Evolutionary conservation across 441 rosid species (phyloP).

Genomic region (Jatropha podagrica): DNA sequence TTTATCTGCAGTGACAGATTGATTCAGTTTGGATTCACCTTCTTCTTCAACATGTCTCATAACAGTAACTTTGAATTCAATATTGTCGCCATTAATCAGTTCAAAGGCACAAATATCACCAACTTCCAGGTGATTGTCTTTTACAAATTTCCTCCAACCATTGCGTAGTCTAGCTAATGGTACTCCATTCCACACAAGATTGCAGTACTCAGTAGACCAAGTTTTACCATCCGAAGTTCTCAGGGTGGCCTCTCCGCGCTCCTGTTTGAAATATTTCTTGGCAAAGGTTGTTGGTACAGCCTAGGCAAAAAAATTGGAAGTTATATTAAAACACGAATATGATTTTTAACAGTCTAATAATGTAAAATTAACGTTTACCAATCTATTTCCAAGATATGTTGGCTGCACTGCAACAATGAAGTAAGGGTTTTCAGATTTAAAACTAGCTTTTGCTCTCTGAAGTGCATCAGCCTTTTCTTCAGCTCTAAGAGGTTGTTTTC

Average conservation of each 20-base stretch:
- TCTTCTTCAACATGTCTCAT: neutral
- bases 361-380: neutral
- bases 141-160: conserved; percentile 29
- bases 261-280: conserved; percentile 3
- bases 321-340: no score
- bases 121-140: conserved; percentile 21
- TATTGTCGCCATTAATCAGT: conserved; percentile 8
- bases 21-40: neutral
- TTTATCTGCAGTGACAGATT: neutral
- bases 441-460: conserved; percentile 14
- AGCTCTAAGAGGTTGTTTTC: neutral
- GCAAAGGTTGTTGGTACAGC: conserved; percentile 17
- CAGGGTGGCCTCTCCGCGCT: conserved; percentile 3
- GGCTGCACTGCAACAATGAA: conserved; percentile 31
- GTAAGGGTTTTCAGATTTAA: conserved; percentile 23
- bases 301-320: neutral
- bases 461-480: conserved; percentile 21
- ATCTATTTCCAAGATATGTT: neutral
- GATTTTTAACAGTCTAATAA: no score
- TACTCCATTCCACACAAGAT: no score
- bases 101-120: conserved; percentile 36
- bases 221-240: conserved; percentile 18
- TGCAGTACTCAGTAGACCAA: conserved; percentile 17
- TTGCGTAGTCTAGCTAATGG: neutral
- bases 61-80: conserved; percentile 6